Conservation (phyloP, 352 stramenopile genomes). For the Globisporangium nodosum region DNA sequence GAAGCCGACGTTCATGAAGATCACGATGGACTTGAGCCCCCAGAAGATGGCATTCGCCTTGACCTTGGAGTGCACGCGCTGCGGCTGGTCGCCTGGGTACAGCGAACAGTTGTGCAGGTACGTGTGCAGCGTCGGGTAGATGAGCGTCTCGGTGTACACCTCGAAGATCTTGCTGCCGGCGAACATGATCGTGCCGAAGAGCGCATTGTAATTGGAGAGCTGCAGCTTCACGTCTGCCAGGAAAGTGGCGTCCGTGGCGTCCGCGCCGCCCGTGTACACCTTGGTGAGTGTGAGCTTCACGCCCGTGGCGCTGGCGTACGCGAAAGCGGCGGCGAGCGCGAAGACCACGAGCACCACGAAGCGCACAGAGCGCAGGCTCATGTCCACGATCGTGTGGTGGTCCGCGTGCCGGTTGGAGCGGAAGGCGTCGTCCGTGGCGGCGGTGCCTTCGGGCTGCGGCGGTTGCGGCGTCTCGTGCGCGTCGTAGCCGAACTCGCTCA, state of each 20-base stretch:
- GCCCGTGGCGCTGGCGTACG: too few species aligned
- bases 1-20: conserved; percentile 61
- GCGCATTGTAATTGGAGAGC: conserved; percentile 19
- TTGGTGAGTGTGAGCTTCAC: too few species aligned
- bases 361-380: conserved; percentile 13
- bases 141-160: conserved; percentile 51
- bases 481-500: background rate
- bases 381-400: too few species aligned
- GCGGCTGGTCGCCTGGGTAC: too few species aligned
- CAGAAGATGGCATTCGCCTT: conserved; percentile 50
- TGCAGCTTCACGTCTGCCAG: too few species aligned
- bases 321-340: conserved; percentile 13
- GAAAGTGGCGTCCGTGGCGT: too few species aligned
- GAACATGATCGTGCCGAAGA: conserved; percentile 46
- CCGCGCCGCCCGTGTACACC: too few species aligned
- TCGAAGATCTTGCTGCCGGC: conserved; percentile 45
- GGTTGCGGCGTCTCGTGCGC: background rate
- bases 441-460: conserved; percentile 32
- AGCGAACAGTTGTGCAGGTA: conserved; percentile 53
- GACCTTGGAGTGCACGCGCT: conserved; percentile 14
- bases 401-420: too few species aligned
- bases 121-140: conserved; percentile 48
- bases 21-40: conserved; percentile 51
- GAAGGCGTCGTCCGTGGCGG: too few species aligned
- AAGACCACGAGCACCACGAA: conserved; percentile 33